These are phyloP conservation scores for Zymoseptoria crescenta DNA, from an alignment of 2,329 filamentous ascomycete species.

Conservation along the genomic window DNA sequence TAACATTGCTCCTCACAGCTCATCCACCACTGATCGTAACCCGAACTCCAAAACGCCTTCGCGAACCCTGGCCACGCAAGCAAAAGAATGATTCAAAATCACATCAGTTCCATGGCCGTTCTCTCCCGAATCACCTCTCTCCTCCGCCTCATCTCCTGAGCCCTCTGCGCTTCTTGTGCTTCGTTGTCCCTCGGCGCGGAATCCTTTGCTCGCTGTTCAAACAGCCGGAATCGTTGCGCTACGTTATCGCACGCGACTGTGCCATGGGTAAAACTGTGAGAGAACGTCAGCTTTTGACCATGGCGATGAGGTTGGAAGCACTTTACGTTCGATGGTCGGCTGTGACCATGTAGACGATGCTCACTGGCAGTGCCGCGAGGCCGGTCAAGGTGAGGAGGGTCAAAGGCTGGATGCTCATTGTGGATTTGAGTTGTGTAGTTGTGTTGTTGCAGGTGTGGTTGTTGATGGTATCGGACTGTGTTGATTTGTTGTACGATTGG, in stretches of 20 bases:
- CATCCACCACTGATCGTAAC: no score
- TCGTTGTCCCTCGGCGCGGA: neutral
- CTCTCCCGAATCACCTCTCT: neutral
- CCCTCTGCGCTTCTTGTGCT: neutral
- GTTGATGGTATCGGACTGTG: neutral
- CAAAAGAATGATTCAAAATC: neutral
- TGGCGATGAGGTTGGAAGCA: neutral
- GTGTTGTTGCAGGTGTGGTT: neutral
- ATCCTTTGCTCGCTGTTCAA: neutral
- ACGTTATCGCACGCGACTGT: neutral
- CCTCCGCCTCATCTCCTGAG: neutral
- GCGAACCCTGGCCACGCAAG: no score
- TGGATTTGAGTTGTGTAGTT: neutral
- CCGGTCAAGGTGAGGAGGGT: neutral
- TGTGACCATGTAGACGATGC: neutral
- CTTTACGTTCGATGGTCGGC: neutral
- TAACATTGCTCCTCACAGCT: neutral
- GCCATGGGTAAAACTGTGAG: neutral
- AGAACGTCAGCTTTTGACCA: neutral
- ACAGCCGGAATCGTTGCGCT: neutral
- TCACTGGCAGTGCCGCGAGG: neutral
- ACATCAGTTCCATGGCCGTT: neutral
- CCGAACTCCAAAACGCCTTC: neutral
- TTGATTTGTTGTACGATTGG: no score
- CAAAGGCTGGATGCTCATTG: neutral